phyloP scores from a whole-genome alignment of 1,284 basidiomycete genomes.

The Moesziomyces antarcticus region DNA sequence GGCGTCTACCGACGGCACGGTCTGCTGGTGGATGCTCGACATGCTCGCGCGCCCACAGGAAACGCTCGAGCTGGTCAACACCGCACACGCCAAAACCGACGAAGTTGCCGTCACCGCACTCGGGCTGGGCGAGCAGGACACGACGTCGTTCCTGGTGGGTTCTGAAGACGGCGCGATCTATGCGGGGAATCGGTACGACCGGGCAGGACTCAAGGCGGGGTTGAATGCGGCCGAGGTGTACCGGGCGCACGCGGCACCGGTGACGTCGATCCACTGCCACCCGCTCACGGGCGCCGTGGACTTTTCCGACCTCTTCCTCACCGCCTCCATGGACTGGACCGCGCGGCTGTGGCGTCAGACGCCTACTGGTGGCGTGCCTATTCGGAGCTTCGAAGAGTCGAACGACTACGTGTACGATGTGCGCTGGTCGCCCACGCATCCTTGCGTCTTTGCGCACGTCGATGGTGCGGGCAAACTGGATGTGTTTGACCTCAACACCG shows the following conservation, averaged over 20 bases:
- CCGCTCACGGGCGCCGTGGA: slow-evolving; percentile 77
- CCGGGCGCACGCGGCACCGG: slow-evolving; percentile 88
- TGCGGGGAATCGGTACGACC: slow-evolving; percentile 92
- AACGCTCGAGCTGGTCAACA: slow-evolving; percentile 50
- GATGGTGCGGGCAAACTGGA: slow-evolving; percentile 96
- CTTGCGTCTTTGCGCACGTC: slow-evolving; percentile 90
- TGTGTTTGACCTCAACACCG: slow-evolving; percentile 92
- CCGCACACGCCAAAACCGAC: slow-evolving; percentile 70
- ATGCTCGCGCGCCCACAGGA: slow-evolving; percentile 90
- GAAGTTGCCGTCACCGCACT: slow-evolving; percentile 93
- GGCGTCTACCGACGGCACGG: slow-evolving; percentile 92
- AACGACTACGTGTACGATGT: slow-evolving; percentile 99
- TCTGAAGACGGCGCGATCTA: slow-evolving; percentile 98
- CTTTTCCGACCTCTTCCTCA: slow-evolving; percentile 93
- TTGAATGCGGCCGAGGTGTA: slow-evolving; percentile 87
- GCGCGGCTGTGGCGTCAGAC: slow-evolving; percentile 54
- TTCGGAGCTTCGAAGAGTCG: slow-evolving; percentile 81
- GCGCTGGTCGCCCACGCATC: slow-evolving; percentile 94
- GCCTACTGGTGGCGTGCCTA: slow-evolving; percentile 3
- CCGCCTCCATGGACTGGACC: slow-evolving; percentile 64
- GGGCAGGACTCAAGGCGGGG: slow-evolving; percentile 94
- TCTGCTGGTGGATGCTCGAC: slow-evolving; percentile 97
- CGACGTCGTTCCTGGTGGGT: slow-evolving; percentile 93
- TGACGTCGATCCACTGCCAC: slow-evolving; percentile 94
- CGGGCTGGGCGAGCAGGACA: slow-evolving; percentile 93